Percentiles rank a stretch among this genome's conserved stretches.
These are phyloP conservation scores for Apodospora peruviana DNA, from an alignment of 495 filamentous ascomycete species.

Conservation along the genomic window DNA sequence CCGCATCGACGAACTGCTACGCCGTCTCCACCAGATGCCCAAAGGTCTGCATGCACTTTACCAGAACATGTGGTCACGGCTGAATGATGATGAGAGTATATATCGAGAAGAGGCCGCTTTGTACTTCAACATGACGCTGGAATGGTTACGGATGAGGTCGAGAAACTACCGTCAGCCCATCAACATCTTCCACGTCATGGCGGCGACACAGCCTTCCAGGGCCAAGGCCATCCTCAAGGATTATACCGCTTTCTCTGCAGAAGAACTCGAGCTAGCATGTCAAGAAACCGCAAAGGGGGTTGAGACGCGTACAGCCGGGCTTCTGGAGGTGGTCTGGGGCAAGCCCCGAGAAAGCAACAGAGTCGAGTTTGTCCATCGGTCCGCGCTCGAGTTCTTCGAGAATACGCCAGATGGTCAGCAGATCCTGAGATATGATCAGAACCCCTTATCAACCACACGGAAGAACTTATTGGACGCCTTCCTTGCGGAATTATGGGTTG, in stretches of 20 bases:
- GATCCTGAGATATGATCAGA: conserved; percentile 6
- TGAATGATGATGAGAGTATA: conserved; percentile 6
- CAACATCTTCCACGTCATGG: conserved; percentile 2
- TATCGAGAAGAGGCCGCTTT: conserved; percentile 11
- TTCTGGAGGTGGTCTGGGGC: conserved; percentile 9
- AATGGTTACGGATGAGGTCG: neutral
- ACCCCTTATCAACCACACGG: neutral
- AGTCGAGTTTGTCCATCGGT: conserved; percentile 15
- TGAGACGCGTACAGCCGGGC: conserved; percentile 9
- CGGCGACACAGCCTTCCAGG: conserved; percentile 2
- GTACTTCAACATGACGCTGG: conserved; percentile 8
- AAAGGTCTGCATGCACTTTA: conserved; percentile 22
- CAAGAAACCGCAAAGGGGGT: neutral
- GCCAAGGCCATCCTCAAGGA: neutral
- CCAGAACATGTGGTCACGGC: conserved; percentile 16
- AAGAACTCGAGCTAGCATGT: neutral
- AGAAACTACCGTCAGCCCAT: neutral
- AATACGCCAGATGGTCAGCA: conserved; percentile 5
- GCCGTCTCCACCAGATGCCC: conserved; percentile 21
- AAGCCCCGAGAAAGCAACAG: neutral
- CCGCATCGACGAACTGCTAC: conserved; percentile 12
- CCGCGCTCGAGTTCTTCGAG: conserved; percentile 8
- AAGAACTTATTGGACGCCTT: neutral
- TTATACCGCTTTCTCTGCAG: neutral
- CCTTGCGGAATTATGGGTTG: conserved; percentile 3